Conservation (phyloP, 331 rosid genomes). For the Phaseolus coccineus region DNA sequence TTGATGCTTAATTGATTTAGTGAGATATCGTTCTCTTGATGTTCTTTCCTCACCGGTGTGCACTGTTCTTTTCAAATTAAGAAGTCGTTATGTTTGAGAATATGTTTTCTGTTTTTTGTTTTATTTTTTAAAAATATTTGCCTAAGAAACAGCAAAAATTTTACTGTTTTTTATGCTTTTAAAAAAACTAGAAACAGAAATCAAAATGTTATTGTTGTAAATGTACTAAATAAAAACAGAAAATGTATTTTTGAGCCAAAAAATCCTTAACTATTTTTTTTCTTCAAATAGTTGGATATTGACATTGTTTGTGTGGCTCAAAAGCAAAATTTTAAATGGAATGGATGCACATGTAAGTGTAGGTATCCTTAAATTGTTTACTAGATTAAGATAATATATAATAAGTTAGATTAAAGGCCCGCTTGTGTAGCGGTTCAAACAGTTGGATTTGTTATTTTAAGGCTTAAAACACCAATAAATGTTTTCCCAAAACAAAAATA, state of each 20-base stretch:
- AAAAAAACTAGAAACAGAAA: too few species aligned
- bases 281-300: too few species aligned
- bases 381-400: too few species aligned
- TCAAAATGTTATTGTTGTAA: too few species aligned
- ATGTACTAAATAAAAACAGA: too few species aligned
- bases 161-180: background rate
- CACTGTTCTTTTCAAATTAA: background rate
- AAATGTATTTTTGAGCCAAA: too few species aligned
- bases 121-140: background rate
- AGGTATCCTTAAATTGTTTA: too few species aligned
- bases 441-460: background rate
- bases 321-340: too few species aligned
- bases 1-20: conserved; percentile 39
- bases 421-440: background rate
- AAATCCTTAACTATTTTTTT: too few species aligned
- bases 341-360: too few species aligned
- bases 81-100: background rate
- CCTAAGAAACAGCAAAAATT: background rate
- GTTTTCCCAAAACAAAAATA: background rate
- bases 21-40: conserved; percentile 20
- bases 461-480: background rate
- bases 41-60: background rate
- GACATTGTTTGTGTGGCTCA: too few species aligned
- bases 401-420: background rate
- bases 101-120: background rate